Conservation (phyloP, 176 grass and related monocot genomes). For the Elaeis guineensis region DNA sequence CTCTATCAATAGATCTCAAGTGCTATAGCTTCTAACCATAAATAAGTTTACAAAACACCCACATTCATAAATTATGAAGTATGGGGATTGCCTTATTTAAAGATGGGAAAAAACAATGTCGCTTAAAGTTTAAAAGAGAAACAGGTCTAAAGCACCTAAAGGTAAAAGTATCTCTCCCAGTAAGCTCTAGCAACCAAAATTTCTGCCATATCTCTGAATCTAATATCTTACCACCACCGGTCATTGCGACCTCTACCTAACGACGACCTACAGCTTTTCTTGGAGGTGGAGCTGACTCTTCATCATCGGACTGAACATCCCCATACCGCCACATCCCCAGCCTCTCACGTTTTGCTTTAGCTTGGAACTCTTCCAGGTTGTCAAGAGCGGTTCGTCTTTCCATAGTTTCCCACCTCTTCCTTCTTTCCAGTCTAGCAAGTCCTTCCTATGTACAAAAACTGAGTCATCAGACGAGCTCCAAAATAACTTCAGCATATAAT, state of each 20-base stretch:
- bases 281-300: constrained; percentile 44
- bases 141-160: not conserved
- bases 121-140: not conserved
- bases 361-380: constrained; percentile 72
- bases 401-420: constrained; percentile 69
- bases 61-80: too few species aligned
- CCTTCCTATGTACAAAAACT: constrained; percentile 45
- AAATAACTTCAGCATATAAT: too few species aligned
- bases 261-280: constrained; percentile 48
- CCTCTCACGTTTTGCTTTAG: constrained; percentile 59
- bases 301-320: constrained; percentile 61
- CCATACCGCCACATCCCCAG: constrained; percentile 58
- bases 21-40: too few species aligned
- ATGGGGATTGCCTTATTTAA: constrained; percentile 16
- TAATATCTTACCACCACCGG: not conserved
- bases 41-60: too few species aligned
- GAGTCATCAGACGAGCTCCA: too few species aligned
- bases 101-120: constrained; percentile 15
- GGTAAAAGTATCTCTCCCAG: not conserved
- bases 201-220: not conserved
- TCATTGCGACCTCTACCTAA: not conserved
- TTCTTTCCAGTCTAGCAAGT: constrained; percentile 64
- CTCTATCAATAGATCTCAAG: too few species aligned
- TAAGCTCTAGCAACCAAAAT: not conserved
- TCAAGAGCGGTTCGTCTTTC: constrained; percentile 47